Evolutionary conservation across 106 monocot genomes (phyloP).

Genomic region (Acorus gramineus): DNA sequence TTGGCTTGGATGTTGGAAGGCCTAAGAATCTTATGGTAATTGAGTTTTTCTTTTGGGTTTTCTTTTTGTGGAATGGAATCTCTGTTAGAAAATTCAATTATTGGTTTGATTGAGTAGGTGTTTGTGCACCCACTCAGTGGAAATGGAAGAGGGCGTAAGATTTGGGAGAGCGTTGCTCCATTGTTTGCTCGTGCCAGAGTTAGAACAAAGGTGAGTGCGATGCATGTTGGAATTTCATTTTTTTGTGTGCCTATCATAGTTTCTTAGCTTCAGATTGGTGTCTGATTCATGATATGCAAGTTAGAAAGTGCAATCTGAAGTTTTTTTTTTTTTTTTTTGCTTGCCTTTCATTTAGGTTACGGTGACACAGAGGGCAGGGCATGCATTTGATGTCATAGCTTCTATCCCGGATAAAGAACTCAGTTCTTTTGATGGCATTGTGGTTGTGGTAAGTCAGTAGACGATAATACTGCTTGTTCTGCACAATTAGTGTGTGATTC

Average conservation of each 20-base stretch:
- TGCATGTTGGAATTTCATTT: not conserved
- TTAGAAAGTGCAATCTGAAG: not conserved
- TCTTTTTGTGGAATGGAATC: not conserved
- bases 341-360: conserved; percentile 40
- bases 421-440: conserved; percentile 68
- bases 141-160: conserved; percentile 55
- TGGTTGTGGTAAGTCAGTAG: conserved; percentile 60
- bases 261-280: too few species aligned
- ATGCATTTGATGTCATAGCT: conserved; percentile 56
- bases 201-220: conserved; percentile 39
- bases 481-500: not conserved
- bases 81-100: conserved; percentile 1
- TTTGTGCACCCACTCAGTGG: conserved; percentile 91
- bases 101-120: conserved; percentile 33
- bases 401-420: conserved; percentile 52
- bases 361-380: conserved; percentile 74
- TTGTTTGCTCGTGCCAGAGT: conserved; percentile 72
- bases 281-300: too few species aligned
- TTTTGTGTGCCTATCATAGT: too few species aligned
- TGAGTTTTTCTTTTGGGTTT: not conserved
- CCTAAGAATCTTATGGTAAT: conserved; percentile 86
- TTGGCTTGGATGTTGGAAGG: conserved; percentile 32
- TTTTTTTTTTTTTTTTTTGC: not conserved
- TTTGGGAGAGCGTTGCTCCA: conserved; percentile 74
- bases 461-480: not conserved